Evolutionary conservation across 768 basidiomycete genomes (phyloP).

Genomic region (Trametes elegans): DNA sequence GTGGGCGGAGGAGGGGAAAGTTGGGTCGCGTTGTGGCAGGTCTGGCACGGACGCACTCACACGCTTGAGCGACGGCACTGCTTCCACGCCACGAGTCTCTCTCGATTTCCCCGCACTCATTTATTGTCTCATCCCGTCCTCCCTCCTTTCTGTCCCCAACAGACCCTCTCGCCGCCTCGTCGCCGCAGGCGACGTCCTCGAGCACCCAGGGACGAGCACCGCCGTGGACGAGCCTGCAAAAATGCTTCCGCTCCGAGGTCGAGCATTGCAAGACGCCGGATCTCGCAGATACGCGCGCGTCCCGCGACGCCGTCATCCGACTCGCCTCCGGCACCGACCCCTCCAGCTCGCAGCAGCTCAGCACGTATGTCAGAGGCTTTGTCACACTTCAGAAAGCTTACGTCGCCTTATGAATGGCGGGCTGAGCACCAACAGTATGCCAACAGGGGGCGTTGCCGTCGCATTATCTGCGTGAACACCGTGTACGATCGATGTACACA

Average conservation of each 20-base stretch:
- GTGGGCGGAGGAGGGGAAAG: conserved; percentile 16
- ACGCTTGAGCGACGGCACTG: conserved; percentile 21
- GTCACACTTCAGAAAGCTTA: not conserved
- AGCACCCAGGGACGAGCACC: not conserved
- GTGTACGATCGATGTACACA: conserved; percentile 2
- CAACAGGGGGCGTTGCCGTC: not conserved
- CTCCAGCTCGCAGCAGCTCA: not conserved
- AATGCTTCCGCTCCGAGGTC: not conserved
- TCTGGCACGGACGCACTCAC: conserved; percentile 16
- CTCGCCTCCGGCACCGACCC: conserved; percentile 2
- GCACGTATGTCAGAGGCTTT: not conserved
- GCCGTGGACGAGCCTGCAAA: not conserved
- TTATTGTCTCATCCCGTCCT: not conserved
- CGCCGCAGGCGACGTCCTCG: not conserved
- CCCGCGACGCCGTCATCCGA: not conserved
- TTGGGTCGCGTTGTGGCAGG: conserved; percentile 21
- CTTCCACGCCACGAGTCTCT: conserved; percentile 22
- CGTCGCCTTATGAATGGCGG: no score
- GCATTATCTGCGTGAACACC: not conserved
- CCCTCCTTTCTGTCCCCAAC: not conserved
- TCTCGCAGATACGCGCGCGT: not conserved
- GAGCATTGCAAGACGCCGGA: not conserved
- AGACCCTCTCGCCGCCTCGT: not conserved
- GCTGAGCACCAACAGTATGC: not conserved
- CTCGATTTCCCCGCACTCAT: conserved; percentile 4